Conservation (phyloP, 768 basidiomycete genomes). For the Lepiota brunneoincarnata region DNA sequence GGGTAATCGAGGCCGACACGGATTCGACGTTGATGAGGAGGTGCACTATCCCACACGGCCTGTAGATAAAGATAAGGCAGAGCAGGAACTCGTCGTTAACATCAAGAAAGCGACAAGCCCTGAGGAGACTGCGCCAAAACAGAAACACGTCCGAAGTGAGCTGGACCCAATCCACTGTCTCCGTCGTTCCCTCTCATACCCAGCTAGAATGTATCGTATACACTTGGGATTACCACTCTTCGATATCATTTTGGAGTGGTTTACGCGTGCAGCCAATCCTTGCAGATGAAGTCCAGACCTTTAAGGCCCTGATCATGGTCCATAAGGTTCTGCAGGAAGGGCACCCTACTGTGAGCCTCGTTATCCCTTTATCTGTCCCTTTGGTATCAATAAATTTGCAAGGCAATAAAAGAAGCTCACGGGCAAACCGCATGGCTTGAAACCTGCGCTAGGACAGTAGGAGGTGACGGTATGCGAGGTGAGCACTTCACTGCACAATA, state of each 20-base stretch:
- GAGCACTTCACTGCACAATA: slow-evolving; percentile 11
- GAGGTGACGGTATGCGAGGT: slow-evolving; percentile 77
- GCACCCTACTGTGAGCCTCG: slow-evolving; percentile 73
- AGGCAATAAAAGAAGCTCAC: slow-evolving; percentile 97
- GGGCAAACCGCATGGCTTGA: slow-evolving; percentile 98
- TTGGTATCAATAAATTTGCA: slow-evolving; percentile 13
- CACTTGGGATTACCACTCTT: slow-evolving; percentile 99
- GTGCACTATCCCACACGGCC: slow-evolving; percentile 95
- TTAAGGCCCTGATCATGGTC: slow-evolving; percentile 96
- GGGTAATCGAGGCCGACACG: slow-evolving; percentile 32
- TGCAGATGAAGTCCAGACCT: slow-evolving; percentile 96
- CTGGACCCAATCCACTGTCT: slow-evolving; percentile 15
- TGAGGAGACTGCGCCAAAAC: slow-evolving; percentile 96
- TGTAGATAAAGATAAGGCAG: slow-evolving; percentile 98
- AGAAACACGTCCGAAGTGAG: slow-evolving; percentile 98
- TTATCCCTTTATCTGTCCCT: not conserved
- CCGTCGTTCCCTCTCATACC: slow-evolving; percentile 13
- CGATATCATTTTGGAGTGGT: slow-evolving; percentile 97
- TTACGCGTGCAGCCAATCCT: slow-evolving; percentile 95
- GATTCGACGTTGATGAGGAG: slow-evolving; percentile 76
- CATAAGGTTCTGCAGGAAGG: slow-evolving; percentile 99
- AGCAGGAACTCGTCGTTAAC: slow-evolving; percentile 88
- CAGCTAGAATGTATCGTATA: slow-evolving; percentile 91
- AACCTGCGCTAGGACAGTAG: slow-evolving; percentile 90
- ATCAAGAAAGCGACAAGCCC: slow-evolving; percentile 98